These are phyloP conservation scores for Beauveria australis DNA, from an alignment of 2,329 filamentous ascomycete genomes.

Conservation along the genomic window DNA sequence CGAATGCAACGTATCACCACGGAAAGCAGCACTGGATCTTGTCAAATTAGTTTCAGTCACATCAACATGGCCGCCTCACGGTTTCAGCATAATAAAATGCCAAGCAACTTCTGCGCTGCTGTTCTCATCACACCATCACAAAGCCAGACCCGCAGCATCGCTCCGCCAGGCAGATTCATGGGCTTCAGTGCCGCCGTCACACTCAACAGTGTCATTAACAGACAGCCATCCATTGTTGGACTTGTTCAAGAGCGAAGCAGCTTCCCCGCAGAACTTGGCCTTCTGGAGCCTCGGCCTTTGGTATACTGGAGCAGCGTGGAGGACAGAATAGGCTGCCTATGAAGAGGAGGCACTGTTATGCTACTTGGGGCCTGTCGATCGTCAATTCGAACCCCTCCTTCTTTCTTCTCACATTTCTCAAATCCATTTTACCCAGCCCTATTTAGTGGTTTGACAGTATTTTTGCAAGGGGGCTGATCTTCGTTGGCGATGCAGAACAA, in stretches of 20 bases:
- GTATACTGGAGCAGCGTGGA: slow-evolving; percentile 57
- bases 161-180: slow-evolving; percentile 33
- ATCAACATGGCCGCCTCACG: neutral
- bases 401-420: neutral
- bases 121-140: neutral
- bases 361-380: neutral
- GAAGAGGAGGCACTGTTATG: neutral
- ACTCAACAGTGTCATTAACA: slow-evolving; percentile 51
- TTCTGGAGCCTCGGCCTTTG: slow-evolving; percentile 54
- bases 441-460: neutral
- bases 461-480: neutral
- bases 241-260: slow-evolving; percentile 48
- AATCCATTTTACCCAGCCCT: neutral
- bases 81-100: neutral
- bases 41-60: neutral
- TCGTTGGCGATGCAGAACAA: neutral
- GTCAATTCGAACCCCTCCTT: neutral
- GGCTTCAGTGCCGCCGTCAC: slow-evolving; percentile 33
- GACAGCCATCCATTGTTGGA: slow-evolving; percentile 49
- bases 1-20: neutral
- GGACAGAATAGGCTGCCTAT: slow-evolving; percentile 44
- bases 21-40: neutral
- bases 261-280: slow-evolving; percentile 44
- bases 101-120: neutral
- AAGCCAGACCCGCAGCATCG: slow-evolving; percentile 3